phyloP scores from a whole-genome alignment of 768 basidiomycete genomes.

The Rhizopogon vesiculosus region DNA sequence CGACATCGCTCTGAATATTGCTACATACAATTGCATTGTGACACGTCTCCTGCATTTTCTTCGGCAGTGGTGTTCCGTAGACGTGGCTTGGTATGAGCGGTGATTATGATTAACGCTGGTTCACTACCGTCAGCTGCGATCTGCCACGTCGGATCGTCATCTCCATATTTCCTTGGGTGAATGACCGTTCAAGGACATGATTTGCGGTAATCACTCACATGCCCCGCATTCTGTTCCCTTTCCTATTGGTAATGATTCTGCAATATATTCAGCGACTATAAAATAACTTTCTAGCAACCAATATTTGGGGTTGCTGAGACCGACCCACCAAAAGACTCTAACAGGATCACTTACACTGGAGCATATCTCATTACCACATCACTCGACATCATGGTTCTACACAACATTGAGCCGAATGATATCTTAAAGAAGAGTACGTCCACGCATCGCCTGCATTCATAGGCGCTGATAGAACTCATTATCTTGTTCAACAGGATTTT shows the following conservation, averaged over 20 bases:
- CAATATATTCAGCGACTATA: not conserved
- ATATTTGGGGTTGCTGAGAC: not conserved
- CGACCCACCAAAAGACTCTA: not conserved
- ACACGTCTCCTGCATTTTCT: not conserved
- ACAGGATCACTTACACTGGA: not conserved
- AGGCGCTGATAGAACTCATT: not conserved
- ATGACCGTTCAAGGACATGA: not conserved
- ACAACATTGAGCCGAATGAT: not conserved
- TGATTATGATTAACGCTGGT: no score
- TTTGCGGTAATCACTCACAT: not conserved
- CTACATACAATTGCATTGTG: not conserved
- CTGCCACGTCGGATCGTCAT: not conserved
- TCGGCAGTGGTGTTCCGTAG: not conserved
- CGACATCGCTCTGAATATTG: not conserved
- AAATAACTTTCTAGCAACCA: not conserved
- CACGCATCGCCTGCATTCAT: not conserved
- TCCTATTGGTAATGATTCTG: not conserved
- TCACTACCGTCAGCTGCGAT: not conserved
- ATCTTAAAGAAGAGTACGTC: constrained; percentile 12
- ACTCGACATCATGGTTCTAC: constrained; percentile 7
- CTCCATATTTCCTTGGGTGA: not conserved
- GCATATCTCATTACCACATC: not conserved
- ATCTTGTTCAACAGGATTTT: constrained; percentile 13
- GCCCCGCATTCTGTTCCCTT: not conserved
- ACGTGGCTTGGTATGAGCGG: not conserved